Conservation (phyloP, 768 basidiomycete genomes). For the Termitomyces sp. region DNA sequence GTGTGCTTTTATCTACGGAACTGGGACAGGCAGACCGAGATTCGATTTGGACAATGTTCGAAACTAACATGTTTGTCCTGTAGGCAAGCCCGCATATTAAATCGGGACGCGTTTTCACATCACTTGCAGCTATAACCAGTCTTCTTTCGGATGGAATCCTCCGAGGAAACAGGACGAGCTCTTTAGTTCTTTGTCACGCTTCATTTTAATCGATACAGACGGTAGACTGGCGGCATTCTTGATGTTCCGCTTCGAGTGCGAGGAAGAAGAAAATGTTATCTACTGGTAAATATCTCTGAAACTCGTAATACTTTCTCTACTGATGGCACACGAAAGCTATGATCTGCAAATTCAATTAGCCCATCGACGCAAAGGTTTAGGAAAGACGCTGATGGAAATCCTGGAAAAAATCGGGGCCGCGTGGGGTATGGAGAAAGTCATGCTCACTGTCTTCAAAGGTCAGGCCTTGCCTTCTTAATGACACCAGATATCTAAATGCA, state of each 20-base stretch:
- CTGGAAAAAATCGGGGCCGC: constrained; percentile 45
- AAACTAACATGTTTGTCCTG: constrained; percentile 55
- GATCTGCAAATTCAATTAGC: constrained; percentile 61
- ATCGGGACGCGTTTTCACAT: background rate
- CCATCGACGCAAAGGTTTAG: constrained; percentile 52
- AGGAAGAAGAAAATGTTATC: constrained; percentile 52
- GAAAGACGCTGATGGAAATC: constrained; percentile 46
- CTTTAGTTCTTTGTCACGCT: constrained; percentile 58
- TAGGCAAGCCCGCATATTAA: constrained; percentile 18
- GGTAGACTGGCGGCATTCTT: constrained; percentile 34
- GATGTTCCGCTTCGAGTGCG: constrained; percentile 75
- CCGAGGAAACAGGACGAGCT: constrained; percentile 52
- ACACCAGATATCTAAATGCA: constrained; percentile 8
- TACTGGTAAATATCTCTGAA: constrained; percentile 55
- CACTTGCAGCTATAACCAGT: constrained; percentile 44
- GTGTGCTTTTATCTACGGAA: constrained; percentile 22
- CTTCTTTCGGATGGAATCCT: constrained; percentile 68
- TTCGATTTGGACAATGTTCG: constrained; percentile 50
- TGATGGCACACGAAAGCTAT: constrained; percentile 44
- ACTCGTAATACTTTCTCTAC: background rate
- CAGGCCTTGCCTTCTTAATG: background rate
- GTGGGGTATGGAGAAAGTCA: constrained; percentile 63
- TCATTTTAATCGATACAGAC: constrained; percentile 39
- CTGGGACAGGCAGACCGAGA: constrained; percentile 32
- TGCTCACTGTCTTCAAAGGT: constrained; percentile 79